Evolutionary conservation across 1,139 yeast genomes (phyloP).

Genomic region (Blastobotrys indianensis): DNA sequence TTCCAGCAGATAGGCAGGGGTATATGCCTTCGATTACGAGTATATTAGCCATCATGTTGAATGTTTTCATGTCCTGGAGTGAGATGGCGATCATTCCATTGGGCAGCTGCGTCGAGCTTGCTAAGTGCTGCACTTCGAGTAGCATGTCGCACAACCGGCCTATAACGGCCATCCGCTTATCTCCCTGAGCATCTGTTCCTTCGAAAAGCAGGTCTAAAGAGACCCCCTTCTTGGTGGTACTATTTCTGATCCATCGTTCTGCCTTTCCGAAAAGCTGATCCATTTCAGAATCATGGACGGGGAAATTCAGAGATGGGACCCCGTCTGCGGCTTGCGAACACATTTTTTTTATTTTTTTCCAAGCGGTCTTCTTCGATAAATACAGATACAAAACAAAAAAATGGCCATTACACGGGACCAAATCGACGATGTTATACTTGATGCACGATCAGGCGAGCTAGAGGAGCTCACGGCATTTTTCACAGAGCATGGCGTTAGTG

Average conservation of each 20-base stretch:
- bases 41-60: slow-evolving; percentile 57
- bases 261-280: slow-evolving; percentile 15
- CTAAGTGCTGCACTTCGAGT: slow-evolving; percentile 9
- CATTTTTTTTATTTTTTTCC: slow-evolving; percentile 1
- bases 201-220: slow-evolving; percentile 4
- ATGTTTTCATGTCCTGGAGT: slow-evolving; percentile 71
- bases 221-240: slow-evolving; percentile 3
- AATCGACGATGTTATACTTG: slow-evolving; percentile 72
- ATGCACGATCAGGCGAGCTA: slow-evolving; percentile 82
- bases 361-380: slow-evolving; percentile 1
- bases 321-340: not conserved
- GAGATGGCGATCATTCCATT: slow-evolving; percentile 60
- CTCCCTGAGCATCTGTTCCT: slow-evolving; percentile 8
- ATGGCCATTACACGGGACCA: slow-evolving; percentile 48
- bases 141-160: slow-evolving; percentile 3
- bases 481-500: slow-evolving; percentile 14
- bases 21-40: slow-evolving; percentile 68
- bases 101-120: slow-evolving; percentile 5
- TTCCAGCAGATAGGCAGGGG: slow-evolving; percentile 49
- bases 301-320: too few species aligned
- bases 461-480: slow-evolving; percentile 67
- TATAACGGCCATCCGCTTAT: slow-evolving; percentile 9
- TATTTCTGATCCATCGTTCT: slow-evolving; percentile 18
- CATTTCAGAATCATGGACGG: not conserved
- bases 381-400: not conserved